phyloP scores from a whole-genome alignment of 1,139 yeast species.

The Wickerhamiella pararugosa region DNA sequence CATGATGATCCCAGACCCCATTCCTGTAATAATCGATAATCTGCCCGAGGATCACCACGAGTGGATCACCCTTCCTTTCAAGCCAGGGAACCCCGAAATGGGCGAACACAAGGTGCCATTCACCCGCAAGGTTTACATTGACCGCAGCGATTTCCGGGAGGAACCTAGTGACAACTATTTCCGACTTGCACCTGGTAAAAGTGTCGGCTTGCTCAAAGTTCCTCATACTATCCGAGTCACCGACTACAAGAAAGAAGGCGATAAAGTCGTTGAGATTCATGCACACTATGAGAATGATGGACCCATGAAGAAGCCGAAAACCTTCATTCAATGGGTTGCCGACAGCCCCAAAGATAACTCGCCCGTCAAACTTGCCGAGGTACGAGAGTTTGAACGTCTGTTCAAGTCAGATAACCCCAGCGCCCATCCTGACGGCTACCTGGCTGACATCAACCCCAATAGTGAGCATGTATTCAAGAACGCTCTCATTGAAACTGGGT shows the following conservation, averaged over 20 bases:
- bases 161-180: slow-evolving; percentile 48
- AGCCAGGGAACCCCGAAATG: slow-evolving; percentile 61
- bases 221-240: slow-evolving; percentile 71
- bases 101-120: slow-evolving; percentile 71
- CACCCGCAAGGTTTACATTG: slow-evolving; percentile 65
- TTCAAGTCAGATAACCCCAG: slow-evolving; percentile 88
- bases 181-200: slow-evolving; percentile 85
- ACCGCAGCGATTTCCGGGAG: slow-evolving; percentile 73
- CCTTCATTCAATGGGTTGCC: slow-evolving; percentile 96
- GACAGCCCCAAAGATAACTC: slow-evolving; percentile 43
- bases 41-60: slow-evolving; percentile 61
- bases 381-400: slow-evolving; percentile 74
- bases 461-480: slow-evolving; percentile 53
- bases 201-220: slow-evolving; percentile 91
- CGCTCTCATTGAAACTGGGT: slow-evolving; percentile 70
- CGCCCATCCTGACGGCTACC: slow-evolving; percentile 73
- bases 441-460: slow-evolving; percentile 66
- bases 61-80: slow-evolving; percentile 66
- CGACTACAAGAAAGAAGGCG: slow-evolving; percentile 44
- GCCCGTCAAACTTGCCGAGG: slow-evolving; percentile 53
- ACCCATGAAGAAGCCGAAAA: slow-evolving; percentile 61
- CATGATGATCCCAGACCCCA: slow-evolving; percentile 84
- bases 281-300: slow-evolving; percentile 63
- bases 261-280: slow-evolving; percentile 47
- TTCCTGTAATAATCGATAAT: slow-evolving; percentile 71